Base-by-base conservation (phyloP, 495 filamentous ascomycete species). In the Stereocaulon alpinum region DNA sequence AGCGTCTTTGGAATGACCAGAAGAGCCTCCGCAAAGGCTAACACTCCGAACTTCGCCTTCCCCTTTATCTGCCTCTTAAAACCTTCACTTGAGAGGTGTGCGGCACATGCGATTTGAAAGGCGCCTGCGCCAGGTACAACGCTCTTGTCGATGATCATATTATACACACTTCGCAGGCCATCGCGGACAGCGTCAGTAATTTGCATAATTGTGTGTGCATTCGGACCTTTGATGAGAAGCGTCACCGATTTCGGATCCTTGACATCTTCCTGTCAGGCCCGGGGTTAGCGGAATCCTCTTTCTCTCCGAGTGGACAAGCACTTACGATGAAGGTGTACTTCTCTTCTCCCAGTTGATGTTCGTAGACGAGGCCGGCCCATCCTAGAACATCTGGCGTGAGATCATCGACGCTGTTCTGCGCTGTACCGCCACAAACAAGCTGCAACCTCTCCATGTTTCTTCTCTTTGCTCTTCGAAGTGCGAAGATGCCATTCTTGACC, bases 181-280 rank as follows among this genome's bases (percentile, higher is more conserved):
- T 98, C 93, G 30, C 93, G 86, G n/a, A 98, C 93, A 6, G 93
- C 93, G 71, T 98, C 93, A 60, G 88, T 91, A 58, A 98, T 88
- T 69, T 98, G 93, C 30, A 85, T 84, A 67, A 98, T 97, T 49
- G 94, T 97, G 73, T 98, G 93, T 66, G 82, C 77, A 73, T 98
- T 98, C 43, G 93, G 93, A 7, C 93, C 93, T 77, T 98, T 98
- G 77, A 98, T 96, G 57, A 98, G 79, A 14, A 98, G 77, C 20
- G 93, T 98, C n/a, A 97, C 94, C 6, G 94, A 96, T 77, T 97
- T 98, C 53, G 93, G 88, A 53, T 97, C 88, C 79, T 96, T 97
- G 64, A 98, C 93, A 59, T 98, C 94, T 72, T 97, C 94, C 73
- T 77, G 53, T 40, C 24, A 60, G 22, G 45, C 49, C 17, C 4